Conservation (phyloP, 2,329 filamentous ascomycete species). For the Gremmenia infestans region DNA sequence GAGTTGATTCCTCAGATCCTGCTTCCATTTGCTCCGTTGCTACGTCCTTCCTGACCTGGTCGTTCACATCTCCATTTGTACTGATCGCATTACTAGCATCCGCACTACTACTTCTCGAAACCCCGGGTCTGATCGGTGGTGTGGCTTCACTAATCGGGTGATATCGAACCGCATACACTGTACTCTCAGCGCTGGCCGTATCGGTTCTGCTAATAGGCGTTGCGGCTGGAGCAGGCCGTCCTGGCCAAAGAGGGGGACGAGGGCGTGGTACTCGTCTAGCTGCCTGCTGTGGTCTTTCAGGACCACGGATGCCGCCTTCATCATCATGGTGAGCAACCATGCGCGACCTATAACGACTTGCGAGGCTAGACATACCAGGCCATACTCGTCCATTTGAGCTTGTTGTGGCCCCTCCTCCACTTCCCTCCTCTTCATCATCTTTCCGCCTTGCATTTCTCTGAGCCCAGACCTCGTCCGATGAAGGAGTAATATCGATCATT, state of each 20-base stretch:
- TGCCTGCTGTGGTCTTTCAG: conserved; percentile 2
- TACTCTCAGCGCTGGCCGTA: conserved; percentile 59
- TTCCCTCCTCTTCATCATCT: conserved; percentile 12
- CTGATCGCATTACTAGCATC: conserved; percentile 12
- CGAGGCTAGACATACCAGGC: conserved; percentile 38
- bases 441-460: conserved; percentile 31
- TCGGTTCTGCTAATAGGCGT: conserved; percentile 58
- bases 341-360: conserved; percentile 25
- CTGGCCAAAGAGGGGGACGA: conserved; percentile 41
- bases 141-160: conserved; percentile 46
- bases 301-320: conserved; percentile 13
- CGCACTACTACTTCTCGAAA: conserved; percentile 22
- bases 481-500: conserved; percentile 61
- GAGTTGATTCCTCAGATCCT: conserved; percentile 1
- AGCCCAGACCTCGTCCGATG: conserved; percentile 45
- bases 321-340: conserved; percentile 15
- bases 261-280: conserved; percentile 15
- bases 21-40: conserved; percentile 15
- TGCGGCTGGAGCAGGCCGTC: conserved; percentile 48
- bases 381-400: conserved; percentile 32
- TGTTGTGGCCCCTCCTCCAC: conserved; percentile 15
- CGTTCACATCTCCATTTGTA: conserved; percentile 21
- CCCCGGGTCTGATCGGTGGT: conserved; percentile 10
- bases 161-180: conserved; percentile 58
- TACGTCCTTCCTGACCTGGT: conserved; percentile 2